Base-by-base conservation (phyloP, 345 rosid species). In the Rhodamnia rubescens region DNA sequence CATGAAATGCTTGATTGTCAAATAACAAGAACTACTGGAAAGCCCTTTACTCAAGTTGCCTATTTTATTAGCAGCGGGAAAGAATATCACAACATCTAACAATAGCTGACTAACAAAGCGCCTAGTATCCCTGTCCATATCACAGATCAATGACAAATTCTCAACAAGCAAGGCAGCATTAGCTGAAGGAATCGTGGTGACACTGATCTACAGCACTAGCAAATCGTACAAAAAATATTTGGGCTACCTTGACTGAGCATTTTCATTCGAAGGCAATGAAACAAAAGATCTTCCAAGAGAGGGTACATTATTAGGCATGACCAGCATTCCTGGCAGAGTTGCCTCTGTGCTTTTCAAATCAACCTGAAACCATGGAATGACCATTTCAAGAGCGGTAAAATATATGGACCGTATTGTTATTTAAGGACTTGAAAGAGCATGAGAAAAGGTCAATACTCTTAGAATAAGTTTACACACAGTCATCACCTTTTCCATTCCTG, bases 171-270 rank as follows among this genome's bases (percentile, higher is more conserved):
- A 75, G 32, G 81, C 59, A 74, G 54, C 64, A 47, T 32, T 26
- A 53, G 57, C 40, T 74, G 50, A 74, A 64, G 49, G 80, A 29
- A 84, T 83, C 64, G 36, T 27, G 11, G 80, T 24, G 42, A 83
- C 44, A 44, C 36, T 24, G 74, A 57, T 24, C 21, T 47, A 83
- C 24, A 27, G 22, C 36, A 13, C 32, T 83, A 22, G 42, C n/a
- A 59, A 42, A 85, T 84, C 47, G 52, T 56, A 49, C 11, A 83
- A 32, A 53, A 54, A 85, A 26, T 36, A 26, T 53, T 74, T 81
- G 40, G 83, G 89, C 86, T 92, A 95, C 98, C 98, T 96, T 64
- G 92, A 86, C 51, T 90, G 86, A 87, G 88, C 86, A 83, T 89
- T 87, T 89, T 88, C 90, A 88, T 87, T 84, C 85, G 90, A 89